Base-by-base conservation (phyloP, 2,329 filamentous ascomycete genomes). In the Penicillium aurantiogriseum region DNA sequence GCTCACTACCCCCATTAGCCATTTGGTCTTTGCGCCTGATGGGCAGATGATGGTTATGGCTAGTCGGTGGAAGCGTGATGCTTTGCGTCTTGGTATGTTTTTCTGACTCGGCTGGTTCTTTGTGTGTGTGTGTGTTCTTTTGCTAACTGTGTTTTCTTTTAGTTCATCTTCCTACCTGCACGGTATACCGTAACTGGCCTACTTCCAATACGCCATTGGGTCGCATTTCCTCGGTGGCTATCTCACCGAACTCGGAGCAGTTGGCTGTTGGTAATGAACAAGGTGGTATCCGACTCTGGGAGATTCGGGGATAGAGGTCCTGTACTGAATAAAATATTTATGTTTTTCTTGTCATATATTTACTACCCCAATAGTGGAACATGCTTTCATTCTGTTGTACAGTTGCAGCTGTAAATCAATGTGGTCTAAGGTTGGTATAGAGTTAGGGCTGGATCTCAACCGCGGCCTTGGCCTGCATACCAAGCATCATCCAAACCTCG, bases 141-240 rank as follows among this genome's bases (percentile, higher is more conserved):
- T 50, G 36, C 55, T 65, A 55, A 64, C 56, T 23, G 40, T 11
- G 31, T 10, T 31, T 31, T 29, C 10, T 35, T 11, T 25, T 63
- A 78, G 91, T 93, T 33, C 94, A 99, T 75, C 78, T 99, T 65
- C 92, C 93, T 0, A 92, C 85, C 65, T 96, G 92, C 74, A 96
- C 92, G 1, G 91, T 97, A 21, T 99, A 94, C 81, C 87, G 88
- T 69, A 99, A 99, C 76, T 99, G 94, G 94, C 94, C 94, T 25
- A 99, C 93, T 53, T 85, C 87, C 62, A 88, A 89, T 72, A 99
- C 94, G 56, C 92, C 92, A 0, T 76, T 99, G 60, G 94, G 94
- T 0, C 83, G 91, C 58, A 87, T 97, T 63, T 90, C 90, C 2
- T 81, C 86, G 1, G 84, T 92, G 58, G 87, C 89, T 3, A 89